Percentiles rank a stretch among this genome's conserved stretches.
Evolutionary conservation across 345 rosid species (phyloP).

Genomic region (Eucalyptus cloeziana): DNA sequence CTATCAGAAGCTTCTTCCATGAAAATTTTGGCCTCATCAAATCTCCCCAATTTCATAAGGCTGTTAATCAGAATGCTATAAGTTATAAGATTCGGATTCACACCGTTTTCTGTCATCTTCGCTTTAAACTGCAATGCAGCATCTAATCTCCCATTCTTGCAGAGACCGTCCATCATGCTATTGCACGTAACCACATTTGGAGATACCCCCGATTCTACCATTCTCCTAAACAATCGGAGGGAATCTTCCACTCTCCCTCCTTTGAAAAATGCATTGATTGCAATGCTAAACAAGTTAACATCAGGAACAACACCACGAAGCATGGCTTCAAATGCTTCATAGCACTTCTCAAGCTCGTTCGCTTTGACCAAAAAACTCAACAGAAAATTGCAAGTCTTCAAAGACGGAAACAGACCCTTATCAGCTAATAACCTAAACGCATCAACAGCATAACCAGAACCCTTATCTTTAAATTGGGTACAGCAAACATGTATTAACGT

Average conservation of each 20-base stretch:
- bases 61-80: slow-evolving; percentile 63
- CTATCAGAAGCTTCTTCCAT: slow-evolving; percentile 45
- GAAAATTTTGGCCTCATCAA: slow-evolving; percentile 44
- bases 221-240: slow-evolving; percentile 25
- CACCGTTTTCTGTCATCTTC: slow-evolving; percentile 37
- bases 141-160: slow-evolving; percentile 42
- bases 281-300: slow-evolving; percentile 57
- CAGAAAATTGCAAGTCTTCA: slow-evolving; percentile 48
- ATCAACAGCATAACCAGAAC: slow-evolving; percentile 38
- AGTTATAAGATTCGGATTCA: slow-evolving; percentile 46
- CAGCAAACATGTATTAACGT: slow-evolving; percentile 49
- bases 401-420: slow-evolving; percentile 48
- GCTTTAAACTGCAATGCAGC: slow-evolving; percentile 49
- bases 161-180: slow-evolving; percentile 60
- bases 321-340: slow-evolving; percentile 35
- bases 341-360: slow-evolving; percentile 37
- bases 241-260: slow-evolving; percentile 48
- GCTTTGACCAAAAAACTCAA: slow-evolving; percentile 51
- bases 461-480: slow-evolving; percentile 41
- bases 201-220: slow-evolving; percentile 39
- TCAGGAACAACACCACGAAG: slow-evolving; percentile 37
- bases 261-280: slow-evolving; percentile 51
- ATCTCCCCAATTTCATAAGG: slow-evolving; percentile 43
- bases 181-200: slow-evolving; percentile 69
- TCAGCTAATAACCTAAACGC: slow-evolving; percentile 26